These are phyloP conservation scores for Pseudogymnoascus pannorum DNA, from an alignment of 2,329 filamentous ascomycete genomes.

Conservation along the genomic window DNA sequence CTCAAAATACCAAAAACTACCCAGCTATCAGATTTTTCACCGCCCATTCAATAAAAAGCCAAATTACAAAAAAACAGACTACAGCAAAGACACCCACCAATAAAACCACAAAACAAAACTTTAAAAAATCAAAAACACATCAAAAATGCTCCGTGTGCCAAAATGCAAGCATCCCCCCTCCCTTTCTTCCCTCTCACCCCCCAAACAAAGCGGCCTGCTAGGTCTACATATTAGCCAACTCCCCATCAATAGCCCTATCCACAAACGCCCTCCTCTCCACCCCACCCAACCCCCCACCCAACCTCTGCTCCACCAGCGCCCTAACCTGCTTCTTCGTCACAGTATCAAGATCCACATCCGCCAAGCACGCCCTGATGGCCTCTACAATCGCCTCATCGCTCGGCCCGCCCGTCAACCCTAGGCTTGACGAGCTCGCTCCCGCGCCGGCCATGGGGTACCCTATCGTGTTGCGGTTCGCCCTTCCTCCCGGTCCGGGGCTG, in stretches of 20 bases:
- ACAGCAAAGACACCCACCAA: neutral
- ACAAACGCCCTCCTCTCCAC: conserved; percentile 76
- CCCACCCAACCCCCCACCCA: conserved; percentile 81
- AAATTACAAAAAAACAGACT: neutral
- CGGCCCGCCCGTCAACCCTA: conserved; percentile 49
- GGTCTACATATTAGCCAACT: conserved; percentile 81
- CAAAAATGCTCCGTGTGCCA: neutral
- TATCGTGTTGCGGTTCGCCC: neutral
- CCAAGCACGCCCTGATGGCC: conserved; percentile 73
- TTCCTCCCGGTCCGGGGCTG: conserved; percentile 10
- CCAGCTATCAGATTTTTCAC: neutral
- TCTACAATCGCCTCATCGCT: conserved; percentile 76
- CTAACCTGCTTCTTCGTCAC: conserved; percentile 97
- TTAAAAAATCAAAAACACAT: neutral
- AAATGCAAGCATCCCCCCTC: neutral
- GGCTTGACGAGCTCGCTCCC: neutral
- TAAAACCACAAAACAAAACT: neutral
- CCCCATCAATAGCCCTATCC: conserved; percentile 85
- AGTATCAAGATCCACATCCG: conserved; percentile 88
- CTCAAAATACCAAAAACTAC: neutral
- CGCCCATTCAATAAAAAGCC: no score
- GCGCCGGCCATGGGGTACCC: neutral
- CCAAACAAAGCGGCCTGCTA: neutral
- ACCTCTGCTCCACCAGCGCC: conserved; percentile 82
- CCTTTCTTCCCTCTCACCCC: neutral